A percentile compares a stretch with the other conserved stretches of the same genome.
Evolutionary conservation across 306 rosid genomes (phyloP).

Genomic region (Adenanthera pavonina): DNA sequence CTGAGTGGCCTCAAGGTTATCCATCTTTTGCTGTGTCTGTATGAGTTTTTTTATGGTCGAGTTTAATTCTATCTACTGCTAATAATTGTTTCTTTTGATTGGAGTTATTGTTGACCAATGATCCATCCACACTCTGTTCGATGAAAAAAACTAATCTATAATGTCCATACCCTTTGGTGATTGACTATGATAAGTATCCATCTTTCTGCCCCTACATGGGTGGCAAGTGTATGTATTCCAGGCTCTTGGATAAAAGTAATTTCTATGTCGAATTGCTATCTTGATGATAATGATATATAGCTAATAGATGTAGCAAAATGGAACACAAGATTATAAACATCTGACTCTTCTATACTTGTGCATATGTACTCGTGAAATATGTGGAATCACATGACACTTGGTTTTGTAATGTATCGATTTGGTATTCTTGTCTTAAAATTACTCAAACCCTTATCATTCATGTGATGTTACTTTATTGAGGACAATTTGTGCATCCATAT

Average conservation of each 20-base stretch:
- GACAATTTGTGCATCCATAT: background rate
- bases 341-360: background rate
- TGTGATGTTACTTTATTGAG: background rate
- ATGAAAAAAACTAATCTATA: background rate
- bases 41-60: background rate
- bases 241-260: background rate
- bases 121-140: background rate
- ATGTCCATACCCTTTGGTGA: background rate
- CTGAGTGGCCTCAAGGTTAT: slow-evolving; percentile 84
- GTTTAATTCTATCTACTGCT: background rate
- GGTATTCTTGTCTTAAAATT: background rate
- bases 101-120: background rate
- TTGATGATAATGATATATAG: background rate
- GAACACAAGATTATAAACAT: background rate
- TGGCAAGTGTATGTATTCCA: background rate
- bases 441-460: background rate
- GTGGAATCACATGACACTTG: background rate
- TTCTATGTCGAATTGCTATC: background rate
- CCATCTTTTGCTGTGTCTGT: slow-evolving; percentile 33
- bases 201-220: background rate
- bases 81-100: slow-evolving; percentile 24
- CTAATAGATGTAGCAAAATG: background rate
- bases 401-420: background rate
- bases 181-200: background rate
- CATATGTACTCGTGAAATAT: background rate